phyloP scores from a whole-genome alignment of 371 early-diverging fungal species.

The Thermomucor indicae-seudaticae region DNA sequence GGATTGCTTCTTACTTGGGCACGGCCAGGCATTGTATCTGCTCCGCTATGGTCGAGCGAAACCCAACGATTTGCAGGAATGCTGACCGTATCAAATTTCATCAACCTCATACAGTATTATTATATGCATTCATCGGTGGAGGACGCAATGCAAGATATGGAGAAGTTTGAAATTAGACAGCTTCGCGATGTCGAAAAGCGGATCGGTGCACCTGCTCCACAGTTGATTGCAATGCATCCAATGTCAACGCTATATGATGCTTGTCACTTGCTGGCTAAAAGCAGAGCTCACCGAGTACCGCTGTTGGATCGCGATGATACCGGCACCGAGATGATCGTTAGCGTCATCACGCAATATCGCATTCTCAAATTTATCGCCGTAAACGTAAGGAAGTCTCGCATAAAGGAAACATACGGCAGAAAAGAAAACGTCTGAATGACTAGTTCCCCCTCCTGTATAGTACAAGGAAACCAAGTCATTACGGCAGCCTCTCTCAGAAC shows the following conservation, averaged over 20 bases:
- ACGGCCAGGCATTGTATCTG: constrained; percentile 82
- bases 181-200: constrained; percentile 60
- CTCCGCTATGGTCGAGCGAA: constrained; percentile 87
- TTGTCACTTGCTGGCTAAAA: constrained; percentile 67
- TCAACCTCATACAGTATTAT: constrained; percentile 89
- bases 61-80: constrained; percentile 83
- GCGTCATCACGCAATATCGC: constrained; percentile 87
- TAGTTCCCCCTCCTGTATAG: constrained; percentile 21
- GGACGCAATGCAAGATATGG: constrained; percentile 82
- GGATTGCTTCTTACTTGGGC: neutral
- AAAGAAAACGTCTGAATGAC: constrained; percentile 15
- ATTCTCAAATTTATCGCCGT: constrained; percentile 88
- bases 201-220: constrained; percentile 56
- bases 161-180: constrained; percentile 73
- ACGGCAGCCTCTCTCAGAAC: constrained; percentile 65
- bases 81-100: constrained; percentile 91
- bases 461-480: constrained; percentile 62
- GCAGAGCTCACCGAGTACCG: constrained; percentile 82
- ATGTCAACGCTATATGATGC: constrained; percentile 83
- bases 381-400: constrained; percentile 68
- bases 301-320: constrained; percentile 79
- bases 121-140: constrained; percentile 75
- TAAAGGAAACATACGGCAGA: too few species aligned
- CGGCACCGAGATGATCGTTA: constrained; percentile 82
- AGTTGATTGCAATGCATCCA: constrained; percentile 72